Base-by-base conservation (phyloP, 495 filamentous ascomycete genomes). In the Aspergillus diversus region DNA sequence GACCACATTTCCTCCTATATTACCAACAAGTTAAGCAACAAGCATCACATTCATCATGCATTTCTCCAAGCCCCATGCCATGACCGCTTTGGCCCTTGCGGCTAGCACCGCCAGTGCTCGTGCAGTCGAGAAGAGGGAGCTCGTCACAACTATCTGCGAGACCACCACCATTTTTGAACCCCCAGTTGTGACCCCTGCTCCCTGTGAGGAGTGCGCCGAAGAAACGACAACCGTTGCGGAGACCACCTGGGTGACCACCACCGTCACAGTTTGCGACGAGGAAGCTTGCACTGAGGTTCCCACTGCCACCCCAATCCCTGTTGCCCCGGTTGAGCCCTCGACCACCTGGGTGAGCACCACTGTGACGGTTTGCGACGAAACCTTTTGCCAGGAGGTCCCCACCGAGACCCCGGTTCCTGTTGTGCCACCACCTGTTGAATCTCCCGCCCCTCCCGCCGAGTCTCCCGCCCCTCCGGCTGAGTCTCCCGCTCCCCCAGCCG, bases 81-180 rank as follows among this genome's bases (percentile, higher is more conserved):
- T 63, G 43, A 27, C 61, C 39, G 65, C 63, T 17, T 50, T 70
- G 53, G 65, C 68, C 63, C 53, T 70, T 50, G 68, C 60, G 31
- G 68, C 65, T 5, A 46, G 59, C 55, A 63, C 68, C 49, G 68
- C 59, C 42, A 61, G 52, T 16, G 68, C 68, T 32, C 31, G 16
- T 37, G 47, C 47, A 17, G 33, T 49, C 11, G 32, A 66, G 21
- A 35, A 49, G 47, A 32, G 42, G 17, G 63, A 57, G 15, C 60
- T 50, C 21, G 60, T 59, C 15, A 59, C 49, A 35, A 66, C 64
- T 51, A 33, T 53, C 37, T 65, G 58, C 42, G 42, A 57, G 15
- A 32, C 51, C 16, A 33, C 12, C 35, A 43, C 43, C 32, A 56
- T 43, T 27, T 53, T 35, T 33, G 58, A 9, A 15, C 27, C 59